Percentiles rank a stretch among this genome's conserved stretches.
These are phyloP conservation scores for Mycoemilia scoparia DNA, from an alignment of 192 early-diverging fungal species.

Conservation along the genomic window DNA sequence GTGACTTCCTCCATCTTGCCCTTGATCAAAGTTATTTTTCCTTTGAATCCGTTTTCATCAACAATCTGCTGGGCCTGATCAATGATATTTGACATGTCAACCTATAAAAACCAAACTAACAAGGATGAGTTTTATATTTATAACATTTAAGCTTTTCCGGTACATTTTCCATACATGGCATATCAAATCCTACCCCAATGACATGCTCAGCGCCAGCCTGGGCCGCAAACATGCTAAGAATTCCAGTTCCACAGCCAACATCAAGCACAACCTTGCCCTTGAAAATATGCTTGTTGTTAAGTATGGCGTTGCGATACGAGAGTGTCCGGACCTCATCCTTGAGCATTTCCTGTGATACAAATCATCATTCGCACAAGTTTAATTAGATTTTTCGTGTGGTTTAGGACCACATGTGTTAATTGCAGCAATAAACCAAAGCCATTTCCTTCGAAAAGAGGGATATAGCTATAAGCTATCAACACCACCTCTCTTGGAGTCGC, in stretches of 20 bases:
- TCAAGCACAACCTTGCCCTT: slow-evolving; percentile 78
- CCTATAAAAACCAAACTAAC: slow-evolving; percentile 57
- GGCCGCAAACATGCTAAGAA: slow-evolving; percentile 89
- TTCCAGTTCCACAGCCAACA: slow-evolving; percentile 87
- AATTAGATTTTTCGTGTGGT: too few species aligned
- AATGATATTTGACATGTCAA: slow-evolving; percentile 34
- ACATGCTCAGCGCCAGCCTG: slow-evolving; percentile 88
- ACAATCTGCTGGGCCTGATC: slow-evolving; percentile 46
- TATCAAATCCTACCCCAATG: slow-evolving; percentile 87
- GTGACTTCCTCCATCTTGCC: slow-evolving; percentile 59
- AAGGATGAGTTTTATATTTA: slow-evolving; percentile 72
- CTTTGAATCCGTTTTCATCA: slow-evolving; percentile 63
- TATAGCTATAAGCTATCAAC: too few species aligned
- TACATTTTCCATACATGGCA: slow-evolving; percentile 41
- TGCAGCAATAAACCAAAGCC: too few species aligned
- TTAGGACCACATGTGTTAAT: too few species aligned
- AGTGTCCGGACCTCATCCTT: slow-evolving; percentile 89
- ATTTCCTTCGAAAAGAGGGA: too few species aligned
- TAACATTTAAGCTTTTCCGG: slow-evolving; percentile 40
- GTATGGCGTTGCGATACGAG: slow-evolving; percentile 85
- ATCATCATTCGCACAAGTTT: not conserved
- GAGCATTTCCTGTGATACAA: slow-evolving; percentile 60
- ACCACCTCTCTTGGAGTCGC: too few species aligned
- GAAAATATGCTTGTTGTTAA: slow-evolving; percentile 66
- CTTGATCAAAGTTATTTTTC: slow-evolving; percentile 76